phyloP scores from a whole-genome alignment of 345 rosid species.

The Salix udensis region DNA sequence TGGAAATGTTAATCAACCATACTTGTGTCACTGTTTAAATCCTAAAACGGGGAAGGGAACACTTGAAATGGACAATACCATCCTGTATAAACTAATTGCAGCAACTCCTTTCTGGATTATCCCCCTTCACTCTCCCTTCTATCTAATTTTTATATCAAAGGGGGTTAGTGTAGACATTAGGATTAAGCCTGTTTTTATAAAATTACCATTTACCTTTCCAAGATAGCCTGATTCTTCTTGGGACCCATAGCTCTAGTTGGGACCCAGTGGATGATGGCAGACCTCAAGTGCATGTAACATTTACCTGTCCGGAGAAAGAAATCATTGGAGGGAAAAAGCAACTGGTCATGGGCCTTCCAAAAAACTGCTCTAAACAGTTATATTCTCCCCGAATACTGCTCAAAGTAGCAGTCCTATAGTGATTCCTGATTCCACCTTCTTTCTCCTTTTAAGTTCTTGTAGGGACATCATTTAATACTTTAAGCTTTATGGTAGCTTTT shows the following conservation, averaged over 20 bases:
- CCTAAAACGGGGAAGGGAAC: not conserved
- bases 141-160: not conserved
- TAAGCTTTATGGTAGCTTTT: conserved; percentile 8
- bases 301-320: not conserved
- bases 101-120: not conserved
- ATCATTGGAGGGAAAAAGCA: not conserved
- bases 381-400: not conserved
- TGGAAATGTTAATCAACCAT: not conserved
- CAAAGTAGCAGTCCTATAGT: not conserved
- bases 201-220: not conserved
- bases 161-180: not conserved
- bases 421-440: conserved; percentile 2
- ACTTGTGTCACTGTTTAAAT: not conserved
- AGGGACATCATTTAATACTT: not conserved
- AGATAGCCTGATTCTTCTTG: not conserved
- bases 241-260: not conserved
- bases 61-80: not conserved
- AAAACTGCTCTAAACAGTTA: not conserved
- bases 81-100: not conserved
- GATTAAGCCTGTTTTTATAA: not conserved
- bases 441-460: not conserved
- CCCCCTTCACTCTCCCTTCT: not conserved
- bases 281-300: not conserved
- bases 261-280: not conserved
- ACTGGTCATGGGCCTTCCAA: not conserved